phyloP scores from a whole-genome alignment of 228 moss, liverwort and hornwort genomes.

The Sphagnum fallax region DNA sequence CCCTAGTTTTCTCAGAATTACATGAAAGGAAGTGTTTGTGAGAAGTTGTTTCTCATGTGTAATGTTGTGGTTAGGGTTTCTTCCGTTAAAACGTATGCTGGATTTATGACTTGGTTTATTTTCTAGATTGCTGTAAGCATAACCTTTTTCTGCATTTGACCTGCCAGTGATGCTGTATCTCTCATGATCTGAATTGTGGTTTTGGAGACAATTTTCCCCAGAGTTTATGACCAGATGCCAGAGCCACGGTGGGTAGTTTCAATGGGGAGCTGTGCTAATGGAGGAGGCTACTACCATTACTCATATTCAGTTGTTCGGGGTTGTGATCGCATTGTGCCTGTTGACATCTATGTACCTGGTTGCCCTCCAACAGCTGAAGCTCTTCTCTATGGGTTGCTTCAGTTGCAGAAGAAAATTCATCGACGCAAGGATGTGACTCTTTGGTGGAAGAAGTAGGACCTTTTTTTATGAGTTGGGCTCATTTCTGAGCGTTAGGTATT shows the following conservation, averaged over 20 bases:
- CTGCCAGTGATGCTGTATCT: no score
- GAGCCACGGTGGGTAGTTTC: conserved; percentile 97
- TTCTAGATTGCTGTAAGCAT: no score
- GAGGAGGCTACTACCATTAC: conserved; percentile 93
- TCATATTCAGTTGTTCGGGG: conserved; percentile 94
- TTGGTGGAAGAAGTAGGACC: conserved; percentile 77
- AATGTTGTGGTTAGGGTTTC: no score
- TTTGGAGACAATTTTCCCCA: conserved; percentile 9
- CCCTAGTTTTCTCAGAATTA: no score
- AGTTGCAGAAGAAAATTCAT: conserved; percentile 91
- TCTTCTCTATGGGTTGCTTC: conserved; percentile 84
- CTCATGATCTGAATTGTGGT: no score
- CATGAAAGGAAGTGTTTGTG: no score
- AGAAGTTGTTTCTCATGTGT: no score
- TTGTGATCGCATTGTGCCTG: conserved; percentile 89
- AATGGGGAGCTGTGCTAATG: conserved; percentile 95
- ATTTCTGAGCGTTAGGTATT: no score
- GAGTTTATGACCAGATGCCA: conserved; percentile 98
- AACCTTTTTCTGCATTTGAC: no score
- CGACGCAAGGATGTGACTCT: conserved; percentile 91
- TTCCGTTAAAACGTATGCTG: no score
- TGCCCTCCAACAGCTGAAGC: conserved; percentile 96
- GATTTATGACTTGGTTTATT: no score
- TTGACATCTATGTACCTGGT: conserved; percentile 93
- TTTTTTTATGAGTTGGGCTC: no score